Conservation (phyloP, 768 basidiomycete species). For the Mycena amicta region DNA sequence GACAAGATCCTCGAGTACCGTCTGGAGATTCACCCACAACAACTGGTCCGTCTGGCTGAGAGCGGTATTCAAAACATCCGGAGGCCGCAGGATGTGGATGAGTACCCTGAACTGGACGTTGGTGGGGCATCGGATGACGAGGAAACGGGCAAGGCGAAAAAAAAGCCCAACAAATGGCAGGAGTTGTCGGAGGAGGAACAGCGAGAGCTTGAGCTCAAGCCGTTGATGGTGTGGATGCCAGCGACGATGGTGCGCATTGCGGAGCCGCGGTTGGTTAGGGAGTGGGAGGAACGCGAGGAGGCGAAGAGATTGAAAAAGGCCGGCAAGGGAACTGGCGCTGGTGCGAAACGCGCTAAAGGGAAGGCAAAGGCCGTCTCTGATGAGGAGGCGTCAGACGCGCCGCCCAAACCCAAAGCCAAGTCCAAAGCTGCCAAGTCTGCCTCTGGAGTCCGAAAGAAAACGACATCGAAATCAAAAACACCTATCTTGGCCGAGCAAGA, state of each 20-base stretch:
- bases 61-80: constrained; percentile 68
- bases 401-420: not conserved
- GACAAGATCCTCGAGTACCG: constrained; percentile 79
- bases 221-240: constrained; percentile 69
- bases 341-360: constrained; percentile 19
- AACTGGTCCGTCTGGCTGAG: constrained; percentile 66
- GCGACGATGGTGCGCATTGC: constrained; percentile 73
- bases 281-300: constrained; percentile 54
- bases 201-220: constrained; percentile 10
- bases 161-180: constrained; percentile 51
- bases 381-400: constrained; percentile 1
- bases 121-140: constrained; percentile 46
- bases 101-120: constrained; percentile 41
- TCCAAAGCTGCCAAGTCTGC: not conserved
- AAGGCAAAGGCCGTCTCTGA: constrained; percentile 5
- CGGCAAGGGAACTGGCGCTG: constrained; percentile 46
- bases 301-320: constrained; percentile 55
- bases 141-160: constrained; percentile 38
- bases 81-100: constrained; percentile 45
- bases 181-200: constrained; percentile 48
- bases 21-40: constrained; percentile 69
- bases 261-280: constrained; percentile 64
- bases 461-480: constrained; percentile 7
- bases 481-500: not conserved
- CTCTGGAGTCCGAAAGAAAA: not conserved